phyloP scores from a whole-genome alignment of 139 green algal genomes.

The Dunaliella primolecta region DNA sequence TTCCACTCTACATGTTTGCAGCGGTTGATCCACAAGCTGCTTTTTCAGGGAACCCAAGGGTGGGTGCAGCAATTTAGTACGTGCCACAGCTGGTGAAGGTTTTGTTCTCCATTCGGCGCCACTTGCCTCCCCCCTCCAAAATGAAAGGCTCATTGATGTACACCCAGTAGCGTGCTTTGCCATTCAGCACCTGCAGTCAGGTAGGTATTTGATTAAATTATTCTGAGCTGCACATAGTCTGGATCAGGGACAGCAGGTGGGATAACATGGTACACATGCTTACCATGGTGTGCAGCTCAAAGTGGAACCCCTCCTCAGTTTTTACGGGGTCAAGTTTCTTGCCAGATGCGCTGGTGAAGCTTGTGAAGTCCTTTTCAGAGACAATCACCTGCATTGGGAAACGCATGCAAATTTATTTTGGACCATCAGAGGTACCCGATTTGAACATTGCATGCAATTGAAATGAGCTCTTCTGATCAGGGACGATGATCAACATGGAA shows the following conservation, averaged over 20 bases:
- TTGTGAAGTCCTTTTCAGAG: not conserved
- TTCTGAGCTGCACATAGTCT: too few species aligned
- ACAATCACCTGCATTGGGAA: conserved; percentile 4
- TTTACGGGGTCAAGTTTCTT: not conserved
- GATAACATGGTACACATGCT: too few species aligned
- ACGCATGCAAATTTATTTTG: too few species aligned
- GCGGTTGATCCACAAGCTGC: too few species aligned
- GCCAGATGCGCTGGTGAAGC: conserved; percentile 4
- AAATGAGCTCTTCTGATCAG: too few species aligned
- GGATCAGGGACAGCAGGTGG: too few species aligned
- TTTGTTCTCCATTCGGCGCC: not conserved
- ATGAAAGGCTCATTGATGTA: conserved; percentile 9
- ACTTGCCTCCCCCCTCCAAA: not conserved
- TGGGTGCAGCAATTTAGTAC: conserved; percentile 7
- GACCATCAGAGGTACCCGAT: too few species aligned
- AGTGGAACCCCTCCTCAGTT: not conserved
- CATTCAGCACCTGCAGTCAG: conserved; percentile 10
- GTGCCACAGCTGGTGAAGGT: conserved; percentile 7
- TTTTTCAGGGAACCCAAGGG: too few species aligned
- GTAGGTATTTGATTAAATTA: too few species aligned
- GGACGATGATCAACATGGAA: too few species aligned
- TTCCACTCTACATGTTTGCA: too few species aligned
- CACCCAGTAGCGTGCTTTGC: not conserved
- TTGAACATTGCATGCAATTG: not conserved
- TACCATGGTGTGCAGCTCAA: conserved; percentile 23